Conservation (phyloP, 1,139 yeast genomes). For the Debaryomyces robertsiae region DNA sequence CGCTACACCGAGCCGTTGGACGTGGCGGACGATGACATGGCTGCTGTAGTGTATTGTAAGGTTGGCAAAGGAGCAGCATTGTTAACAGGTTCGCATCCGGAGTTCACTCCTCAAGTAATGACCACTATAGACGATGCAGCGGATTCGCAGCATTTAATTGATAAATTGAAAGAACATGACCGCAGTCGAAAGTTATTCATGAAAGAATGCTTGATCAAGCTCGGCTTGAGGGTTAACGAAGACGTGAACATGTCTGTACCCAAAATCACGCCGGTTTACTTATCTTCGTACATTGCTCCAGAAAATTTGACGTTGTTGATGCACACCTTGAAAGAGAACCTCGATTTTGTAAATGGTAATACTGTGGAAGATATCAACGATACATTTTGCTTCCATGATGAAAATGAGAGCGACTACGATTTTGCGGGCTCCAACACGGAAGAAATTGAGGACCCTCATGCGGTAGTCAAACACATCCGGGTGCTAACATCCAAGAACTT, state of each 20-base stretch:
- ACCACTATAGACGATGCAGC: conserved; percentile 28
- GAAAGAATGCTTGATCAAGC: conserved; percentile 51
- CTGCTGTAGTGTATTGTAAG: conserved; percentile 67
- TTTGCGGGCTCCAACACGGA: conserved; percentile 23
- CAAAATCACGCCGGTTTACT: conserved; percentile 61
- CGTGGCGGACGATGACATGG: conserved; percentile 47
- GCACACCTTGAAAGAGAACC: conserved; percentile 31
- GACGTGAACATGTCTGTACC: conserved; percentile 57
- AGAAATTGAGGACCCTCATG: conserved; percentile 52
- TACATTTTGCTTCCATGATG: conserved; percentile 49
- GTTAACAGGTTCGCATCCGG: conserved; percentile 91
- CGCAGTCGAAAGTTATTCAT: conserved; percentile 55
- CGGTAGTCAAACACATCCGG: conserved; percentile 55
- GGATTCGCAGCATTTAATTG: conserved; percentile 38
- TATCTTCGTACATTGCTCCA: conserved; percentile 38
- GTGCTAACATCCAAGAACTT: conserved; percentile 42
- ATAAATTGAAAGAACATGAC: conserved; percentile 46
- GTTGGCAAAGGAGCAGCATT: conserved; percentile 78
- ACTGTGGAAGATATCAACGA: conserved; percentile 56
- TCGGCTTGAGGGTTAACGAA: conserved; percentile 70
- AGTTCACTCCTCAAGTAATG: conserved; percentile 63
- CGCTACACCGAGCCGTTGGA: conserved; percentile 51
- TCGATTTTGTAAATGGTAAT: conserved; percentile 47
- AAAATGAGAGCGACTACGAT: conserved; percentile 25
- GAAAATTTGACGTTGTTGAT: conserved; percentile 28